Conservation (phyloP, 768 basidiomycete species). For the Amanita exitialis region DNA sequence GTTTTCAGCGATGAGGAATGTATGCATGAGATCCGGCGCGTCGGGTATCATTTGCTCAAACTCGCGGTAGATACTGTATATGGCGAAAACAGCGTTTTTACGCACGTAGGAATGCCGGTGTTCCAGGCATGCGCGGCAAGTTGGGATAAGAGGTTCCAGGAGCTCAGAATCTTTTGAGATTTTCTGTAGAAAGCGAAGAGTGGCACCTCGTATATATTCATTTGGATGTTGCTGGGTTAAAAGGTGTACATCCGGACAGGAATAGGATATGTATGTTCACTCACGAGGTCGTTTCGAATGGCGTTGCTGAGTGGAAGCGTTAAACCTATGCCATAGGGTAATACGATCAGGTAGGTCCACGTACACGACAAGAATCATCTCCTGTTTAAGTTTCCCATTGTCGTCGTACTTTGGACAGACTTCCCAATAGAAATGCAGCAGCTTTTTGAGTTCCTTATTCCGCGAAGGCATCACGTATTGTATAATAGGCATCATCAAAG, state of each 20-base stretch:
- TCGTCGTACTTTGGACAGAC: slow-evolving; percentile 98
- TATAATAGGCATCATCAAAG: slow-evolving; percentile 94
- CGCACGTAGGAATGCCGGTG: slow-evolving; percentile 97
- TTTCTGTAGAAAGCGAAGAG: slow-evolving; percentile 93
- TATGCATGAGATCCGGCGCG: slow-evolving; percentile 90
- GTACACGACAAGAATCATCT: slow-evolving; percentile 98
- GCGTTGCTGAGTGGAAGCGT: slow-evolving; percentile 59
- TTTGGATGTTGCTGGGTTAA: slow-evolving; percentile 88
- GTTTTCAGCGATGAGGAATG: slow-evolving; percentile 91
- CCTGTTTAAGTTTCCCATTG: slow-evolving; percentile 94
- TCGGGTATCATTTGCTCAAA: slow-evolving; percentile 95
- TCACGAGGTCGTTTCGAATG: slow-evolving; percentile 91
- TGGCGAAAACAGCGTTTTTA: slow-evolving; percentile 96
- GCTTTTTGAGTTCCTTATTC: slow-evolving; percentile 95
- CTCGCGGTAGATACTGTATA: slow-evolving; percentile 90
- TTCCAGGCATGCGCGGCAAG: slow-evolving; percentile 88
- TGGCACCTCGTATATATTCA: slow-evolving; percentile 98
- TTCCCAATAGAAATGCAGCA: slow-evolving; percentile 94
- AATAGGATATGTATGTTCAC: slow-evolving; percentile 17
- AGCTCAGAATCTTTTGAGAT: slow-evolving; percentile 88
- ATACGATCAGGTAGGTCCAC: slow-evolving; percentile 20
- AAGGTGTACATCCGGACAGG: slow-evolving; percentile 7
- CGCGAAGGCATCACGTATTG: slow-evolving; percentile 95
- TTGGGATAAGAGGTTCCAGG: slow-evolving; percentile 91
- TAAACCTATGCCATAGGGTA: slow-evolving; percentile 9